These are phyloP conservation scores for Pseudogymnoascus sp. DNA, from an alignment of 2,329 filamentous ascomycete genomes.

Conservation along the genomic window DNA sequence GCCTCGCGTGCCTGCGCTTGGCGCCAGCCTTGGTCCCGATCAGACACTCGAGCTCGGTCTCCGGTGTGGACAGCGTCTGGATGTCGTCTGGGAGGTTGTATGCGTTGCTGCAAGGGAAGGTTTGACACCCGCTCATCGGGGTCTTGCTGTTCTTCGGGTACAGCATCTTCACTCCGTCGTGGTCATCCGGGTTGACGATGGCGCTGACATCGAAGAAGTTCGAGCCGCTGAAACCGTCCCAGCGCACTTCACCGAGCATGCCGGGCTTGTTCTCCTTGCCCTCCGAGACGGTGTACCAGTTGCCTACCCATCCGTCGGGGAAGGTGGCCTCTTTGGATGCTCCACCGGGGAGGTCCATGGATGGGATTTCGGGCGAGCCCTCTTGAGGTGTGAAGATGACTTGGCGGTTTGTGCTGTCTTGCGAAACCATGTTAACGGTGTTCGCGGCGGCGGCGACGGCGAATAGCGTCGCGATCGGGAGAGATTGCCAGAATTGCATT, in stretches of 20 bases:
- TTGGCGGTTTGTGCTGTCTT: slow-evolving; percentile 40
- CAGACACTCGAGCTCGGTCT: slow-evolving; percentile 42
- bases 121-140: slow-evolving; percentile 43
- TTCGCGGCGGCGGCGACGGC: slow-evolving; percentile 40
- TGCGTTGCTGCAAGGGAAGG: slow-evolving; percentile 45
- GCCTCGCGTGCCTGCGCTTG: slow-evolving; percentile 14
- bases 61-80: slow-evolving; percentile 46
- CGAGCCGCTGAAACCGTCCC: slow-evolving; percentile 40
- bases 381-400: slow-evolving; percentile 25
- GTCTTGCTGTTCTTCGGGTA: slow-evolving; percentile 35
- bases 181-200: slow-evolving; percentile 46
- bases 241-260: slow-evolving; percentile 47
- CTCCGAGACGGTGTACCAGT: slow-evolving; percentile 39
- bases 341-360: slow-evolving; percentile 21
- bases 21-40: slow-evolving; percentile 21
- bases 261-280: slow-evolving; percentile 38
- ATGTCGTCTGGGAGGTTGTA: slow-evolving; percentile 50
- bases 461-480: slow-evolving; percentile 37
- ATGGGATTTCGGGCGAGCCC: slow-evolving; percentile 16
- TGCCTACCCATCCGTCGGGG: slow-evolving; percentile 35
- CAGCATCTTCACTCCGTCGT: slow-evolving; percentile 47
- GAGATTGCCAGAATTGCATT: slow-evolving; percentile 44
- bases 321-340: slow-evolving; percentile 34
- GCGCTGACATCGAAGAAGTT: slow-evolving; percentile 54
- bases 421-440: slow-evolving; percentile 51